These are phyloP conservation scores for Pyrus betulifolia DNA, from an alignment of 306 rosid species.

Conservation along the genomic window DNA sequence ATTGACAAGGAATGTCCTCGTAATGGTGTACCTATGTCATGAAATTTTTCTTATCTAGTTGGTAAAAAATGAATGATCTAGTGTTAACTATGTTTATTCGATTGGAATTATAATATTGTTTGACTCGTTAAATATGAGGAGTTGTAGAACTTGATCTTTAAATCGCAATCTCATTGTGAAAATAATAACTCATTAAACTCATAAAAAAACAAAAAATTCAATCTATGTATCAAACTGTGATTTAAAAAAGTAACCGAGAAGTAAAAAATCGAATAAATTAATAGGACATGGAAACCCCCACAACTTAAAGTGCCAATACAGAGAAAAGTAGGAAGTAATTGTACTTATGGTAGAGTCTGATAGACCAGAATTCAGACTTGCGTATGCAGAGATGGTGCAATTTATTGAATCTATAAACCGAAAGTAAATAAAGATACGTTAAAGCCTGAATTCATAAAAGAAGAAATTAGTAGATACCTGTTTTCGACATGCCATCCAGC, in stretches of 20 bases:
- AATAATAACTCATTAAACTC: too few species aligned
- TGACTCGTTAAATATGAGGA: not conserved
- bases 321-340: not conserved
- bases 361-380: not conserved
- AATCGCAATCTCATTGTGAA: not conserved
- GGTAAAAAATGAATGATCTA: too few species aligned
- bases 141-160: not conserved
- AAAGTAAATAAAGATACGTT: too few species aligned
- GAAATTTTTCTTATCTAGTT: too few species aligned
- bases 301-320: not conserved
- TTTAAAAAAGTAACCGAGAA: not conserved
- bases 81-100: not conserved
- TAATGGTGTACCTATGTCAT: not conserved
- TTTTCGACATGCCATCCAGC: not conserved
- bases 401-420: not conserved
- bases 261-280: not conserved
- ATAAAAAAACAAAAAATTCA: too few species aligned
- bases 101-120: not conserved
- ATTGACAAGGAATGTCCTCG: accelerated
- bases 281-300: not conserved
- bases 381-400: not conserved
- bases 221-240: too few species aligned
- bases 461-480: not conserved
- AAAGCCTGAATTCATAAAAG: too few species aligned
- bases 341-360: not conserved